Evolutionary conservation across 805 yeast species (phyloP).

Genomic region (Scheffersomyces lignosus): DNA sequence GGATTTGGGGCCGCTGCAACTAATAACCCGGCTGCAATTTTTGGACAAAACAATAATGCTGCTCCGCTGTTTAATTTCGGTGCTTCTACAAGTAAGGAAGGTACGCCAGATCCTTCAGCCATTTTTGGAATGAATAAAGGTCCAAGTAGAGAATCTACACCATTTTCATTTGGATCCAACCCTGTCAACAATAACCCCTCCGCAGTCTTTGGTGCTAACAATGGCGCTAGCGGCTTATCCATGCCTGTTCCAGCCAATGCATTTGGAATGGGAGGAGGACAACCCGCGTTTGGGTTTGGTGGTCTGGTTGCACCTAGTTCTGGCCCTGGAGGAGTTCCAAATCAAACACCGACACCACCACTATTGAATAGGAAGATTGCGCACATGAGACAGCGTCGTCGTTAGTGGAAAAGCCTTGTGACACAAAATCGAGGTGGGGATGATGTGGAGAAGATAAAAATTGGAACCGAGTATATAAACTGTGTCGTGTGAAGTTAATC

Average conservation of each 20-base stretch:
- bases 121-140: constrained; percentile 23
- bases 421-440: too few species aligned
- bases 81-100: constrained; percentile 17
- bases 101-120: constrained; percentile 33
- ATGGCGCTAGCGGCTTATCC: constrained; percentile 2
- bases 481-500: too few species aligned
- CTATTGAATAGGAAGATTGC: constrained; percentile 28
- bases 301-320: constrained; percentile 3
- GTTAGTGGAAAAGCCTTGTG: constrained; percentile 9
- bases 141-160: constrained; percentile 5
- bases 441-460: too few species aligned
- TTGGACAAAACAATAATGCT: constrained; percentile 3
- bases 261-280: constrained; percentile 16
- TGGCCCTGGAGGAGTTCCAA: background rate
- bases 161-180: constrained; percentile 1
- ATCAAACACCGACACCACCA: constrained; percentile 19
- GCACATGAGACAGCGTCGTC: constrained; percentile 34
- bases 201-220: background rate
- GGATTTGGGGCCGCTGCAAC: constrained; percentile 2
- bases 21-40: constrained; percentile 5
- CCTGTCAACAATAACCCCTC: background rate
- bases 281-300: constrained; percentile 16
- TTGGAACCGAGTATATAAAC: too few species aligned
- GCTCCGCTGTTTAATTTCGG: constrained; percentile 20
- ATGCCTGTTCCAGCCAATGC: constrained; percentile 3